Base-by-base conservation (phyloP, 2,329 filamentous ascomycete species). In the Phialophora verrucosa region DNA sequence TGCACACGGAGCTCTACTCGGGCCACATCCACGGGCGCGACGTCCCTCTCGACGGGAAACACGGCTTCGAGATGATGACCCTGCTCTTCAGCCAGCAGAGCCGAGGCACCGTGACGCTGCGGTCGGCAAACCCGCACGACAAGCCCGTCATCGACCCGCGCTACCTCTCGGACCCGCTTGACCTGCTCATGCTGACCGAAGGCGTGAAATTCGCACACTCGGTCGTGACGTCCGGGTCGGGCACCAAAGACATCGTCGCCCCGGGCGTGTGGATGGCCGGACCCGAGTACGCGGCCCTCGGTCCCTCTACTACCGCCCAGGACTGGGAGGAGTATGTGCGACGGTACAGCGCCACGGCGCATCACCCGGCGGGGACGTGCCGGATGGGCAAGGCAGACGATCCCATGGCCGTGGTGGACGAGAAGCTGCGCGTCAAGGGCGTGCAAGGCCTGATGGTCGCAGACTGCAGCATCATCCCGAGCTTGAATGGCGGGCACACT, bases 141-240 rank as follows among this genome's bases (percentile, higher is more conserved):
- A 82, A 83, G 14, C 86, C 86, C 0, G 74, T 84, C 1, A 84
- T 88, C 0, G 82, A 88, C 72, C 85, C 85, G 68, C 83, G 83
- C 62, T 89, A 87, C 67, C 76, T 89, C 2, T 70, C 79, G 1
- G 80, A 89, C 67, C 82, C 83, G 6, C 75, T 88, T 8, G 87
- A 89, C 67, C 72, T 88, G 38, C 77, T 88, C 14, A 84, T 88
- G 7, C 73, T 89, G 63, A 83, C 80, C 1, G 87, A 88, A 72
- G 87, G 82, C 0, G 87, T 85, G 42, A 79, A 80, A 1, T 85
- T 83, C 59, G 85, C 80, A 0, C 88, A 88, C 69, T 85, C 88
- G 74, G 84, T 88, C 66, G 80, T 88, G 27, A 84, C 82, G 73
- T 76, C 84, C 14, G 87, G 86, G 0, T 77, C 78, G 0, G 86